Base-by-base conservation (phyloP, 2,329 filamentous ascomycete species). In the Phialophora expanda region DNA sequence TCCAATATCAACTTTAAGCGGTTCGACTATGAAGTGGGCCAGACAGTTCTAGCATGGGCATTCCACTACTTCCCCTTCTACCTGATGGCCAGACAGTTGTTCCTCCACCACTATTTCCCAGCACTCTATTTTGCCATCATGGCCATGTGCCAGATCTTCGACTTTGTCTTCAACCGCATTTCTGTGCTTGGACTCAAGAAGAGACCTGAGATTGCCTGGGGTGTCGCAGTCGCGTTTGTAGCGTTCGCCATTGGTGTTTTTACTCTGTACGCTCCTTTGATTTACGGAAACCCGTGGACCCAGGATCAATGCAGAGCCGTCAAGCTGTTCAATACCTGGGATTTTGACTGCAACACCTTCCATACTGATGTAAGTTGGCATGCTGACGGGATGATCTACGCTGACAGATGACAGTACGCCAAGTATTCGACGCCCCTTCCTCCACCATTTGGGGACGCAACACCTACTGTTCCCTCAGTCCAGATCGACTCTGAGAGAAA, bases 1-100 rank as follows among this genome's bases (percentile, higher is more conserved):
- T 81, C 85, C 66, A 88, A 90, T 76, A 78, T 87, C 56, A 90
- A 86, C 46, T 96, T 98, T 85, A 97, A 97, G 82, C 92, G 95
- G 64, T 99, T 98, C 78, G 95, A 98, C 79, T 98, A 97, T 76
- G 95, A 99, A 79, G 87, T 98, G 66, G 95, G 95, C 68, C 92
- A 89, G 61, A 92, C 88, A 20, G 90, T 97, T 34, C 86, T 99
- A 8, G 95, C 91, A 72, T 99, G 95, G 95, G 92, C 91, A 56
- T 90, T 99, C 78, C 95, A 99, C 80, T 99, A 97, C 83, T 98
- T 99, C 84, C 95, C 95, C 11, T 99, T 99, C 83, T 99, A 89
- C 82, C 86, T 99, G 65, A 98, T 99, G 95, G 89, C 95, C 76
- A 93, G 95, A 73, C 95, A 99, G 80, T 88, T 99, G 41, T 99